Conservation (phyloP, 2,329 filamentous ascomycete genomes). For the Calonectria pseudoreteaudii region DNA sequence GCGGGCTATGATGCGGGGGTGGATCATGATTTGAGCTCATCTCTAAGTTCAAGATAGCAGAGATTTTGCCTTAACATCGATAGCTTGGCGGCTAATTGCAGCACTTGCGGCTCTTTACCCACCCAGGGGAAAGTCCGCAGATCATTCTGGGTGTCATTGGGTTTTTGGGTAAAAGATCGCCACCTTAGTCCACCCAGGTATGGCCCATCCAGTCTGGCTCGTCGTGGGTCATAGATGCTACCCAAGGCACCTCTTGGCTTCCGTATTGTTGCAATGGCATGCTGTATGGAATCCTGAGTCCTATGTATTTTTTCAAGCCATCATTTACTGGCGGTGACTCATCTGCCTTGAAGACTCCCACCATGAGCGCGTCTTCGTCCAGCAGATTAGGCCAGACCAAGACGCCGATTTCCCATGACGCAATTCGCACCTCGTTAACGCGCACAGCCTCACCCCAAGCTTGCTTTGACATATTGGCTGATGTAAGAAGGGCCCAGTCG, state of each 20-base stretch:
- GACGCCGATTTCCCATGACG: constrained; percentile 87
- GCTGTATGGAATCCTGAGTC: constrained; percentile 85
- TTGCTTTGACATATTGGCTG: constrained; percentile 91
- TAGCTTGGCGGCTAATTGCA: not conserved
- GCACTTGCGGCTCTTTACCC: constrained; percentile 2
- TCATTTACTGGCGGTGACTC: constrained; percentile 50
- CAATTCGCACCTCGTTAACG: constrained; percentile 73
- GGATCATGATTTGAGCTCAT: constrained; percentile 26
- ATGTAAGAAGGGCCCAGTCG: constrained; percentile 89
- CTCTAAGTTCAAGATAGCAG: constrained; percentile 5
- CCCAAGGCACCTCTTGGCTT: constrained; percentile 79
- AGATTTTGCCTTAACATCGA: constrained; percentile 8
- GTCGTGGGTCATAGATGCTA: constrained; percentile 69
- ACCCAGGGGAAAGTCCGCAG: not conserved
- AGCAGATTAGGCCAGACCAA: constrained; percentile 80
- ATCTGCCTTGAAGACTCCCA: constrained; percentile 75
- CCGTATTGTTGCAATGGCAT: constrained; percentile 78
- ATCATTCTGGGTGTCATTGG: not conserved
- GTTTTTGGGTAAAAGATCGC: constrained; percentile 13
- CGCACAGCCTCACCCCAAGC: constrained; percentile 81
- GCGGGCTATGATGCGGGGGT: constrained; percentile 34
- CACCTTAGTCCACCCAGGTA: constrained; percentile 47
- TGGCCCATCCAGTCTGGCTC: constrained; percentile 72
- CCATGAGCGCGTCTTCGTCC: constrained; percentile 67
- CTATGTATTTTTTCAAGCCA: constrained; percentile 62